A percentile compares a stretch with the other conserved stretches of the same genome.
Evolutionary conservation across 2,329 filamentous ascomycete genomes (phyloP).

Genomic region (Xylaria sp.): DNA sequence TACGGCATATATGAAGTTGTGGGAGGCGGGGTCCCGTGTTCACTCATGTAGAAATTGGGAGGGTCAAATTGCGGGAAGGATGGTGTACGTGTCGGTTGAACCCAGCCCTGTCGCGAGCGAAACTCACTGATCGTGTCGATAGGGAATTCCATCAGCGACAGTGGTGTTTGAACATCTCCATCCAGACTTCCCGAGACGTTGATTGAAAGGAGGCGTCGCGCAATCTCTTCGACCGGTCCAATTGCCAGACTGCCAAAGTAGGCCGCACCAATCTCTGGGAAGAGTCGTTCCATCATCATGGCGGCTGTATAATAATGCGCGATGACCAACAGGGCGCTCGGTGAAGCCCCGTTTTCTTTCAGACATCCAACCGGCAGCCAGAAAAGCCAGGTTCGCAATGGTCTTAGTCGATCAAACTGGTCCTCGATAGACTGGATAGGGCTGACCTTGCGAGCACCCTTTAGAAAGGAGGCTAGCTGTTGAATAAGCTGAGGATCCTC

Average conservation of each 20-base stretch:
- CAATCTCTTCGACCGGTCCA: conserved; percentile 86
- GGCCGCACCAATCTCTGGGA: conserved; percentile 88
- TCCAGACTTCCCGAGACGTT: conserved; percentile 69
- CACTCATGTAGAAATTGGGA: conserved; percentile 63
- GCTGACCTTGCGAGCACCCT: conserved; percentile 76
- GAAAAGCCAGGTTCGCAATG: conserved; percentile 91
- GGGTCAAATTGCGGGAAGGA: conserved; percentile 71
- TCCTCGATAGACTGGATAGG: conserved; percentile 78
- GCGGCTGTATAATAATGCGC: conserved; percentile 93
- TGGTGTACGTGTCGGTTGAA: conserved; percentile 67
- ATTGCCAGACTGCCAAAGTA: conserved; percentile 87
- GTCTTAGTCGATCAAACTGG: conserved; percentile 90
- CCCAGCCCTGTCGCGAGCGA: conserved; percentile 75
- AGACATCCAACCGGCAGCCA: conserved; percentile 91
- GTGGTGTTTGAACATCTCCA: conserved; percentile 68
- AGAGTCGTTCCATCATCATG: conserved; percentile 87
- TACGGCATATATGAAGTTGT: conserved; percentile 63
- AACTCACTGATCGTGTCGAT: conserved; percentile 76
- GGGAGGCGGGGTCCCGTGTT: conserved; percentile 56
- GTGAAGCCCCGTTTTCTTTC: conserved; percentile 78
- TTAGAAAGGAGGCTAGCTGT: conserved; percentile 77
- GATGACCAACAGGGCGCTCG: conserved; percentile 83
- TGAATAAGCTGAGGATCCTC: conserved; percentile 76
- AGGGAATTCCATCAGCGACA: conserved; percentile 77
- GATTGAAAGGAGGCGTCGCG: conserved; percentile 76